Evolutionary conservation across 768 basidiomycete species (phyloP).

Genomic region (Pisolithus microcarpus): DNA sequence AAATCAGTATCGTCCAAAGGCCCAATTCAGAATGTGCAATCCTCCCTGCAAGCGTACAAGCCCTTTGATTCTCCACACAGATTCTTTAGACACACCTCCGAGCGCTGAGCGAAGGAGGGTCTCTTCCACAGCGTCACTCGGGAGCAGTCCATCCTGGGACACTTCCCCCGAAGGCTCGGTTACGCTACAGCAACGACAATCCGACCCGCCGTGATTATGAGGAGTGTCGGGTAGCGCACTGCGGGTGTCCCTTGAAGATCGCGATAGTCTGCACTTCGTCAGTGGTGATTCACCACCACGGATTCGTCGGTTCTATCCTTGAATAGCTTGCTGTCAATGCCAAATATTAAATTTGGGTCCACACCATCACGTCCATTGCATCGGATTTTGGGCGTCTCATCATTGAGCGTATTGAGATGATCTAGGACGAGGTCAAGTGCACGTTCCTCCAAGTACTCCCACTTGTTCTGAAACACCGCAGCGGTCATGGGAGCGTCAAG

Average conservation of each 20-base stretch:
- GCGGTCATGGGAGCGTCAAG: not conserved
- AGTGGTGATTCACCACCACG: slow-evolving; percentile 40
- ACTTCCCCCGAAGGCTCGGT: not conserved
- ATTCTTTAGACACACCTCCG: slow-evolving; percentile 51
- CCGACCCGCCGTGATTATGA: slow-evolving; percentile 10
- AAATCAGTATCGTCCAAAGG: slow-evolving; percentile 82
- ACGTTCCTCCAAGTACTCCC: slow-evolving; percentile 76
- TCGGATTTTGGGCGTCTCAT: slow-evolving; percentile 78
- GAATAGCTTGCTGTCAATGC: slow-evolving; percentile 82
- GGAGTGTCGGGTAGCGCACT: slow-evolving; percentile 3
- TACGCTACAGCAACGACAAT: slow-evolving; percentile 2
- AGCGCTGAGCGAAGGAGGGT: slow-evolving; percentile 42
- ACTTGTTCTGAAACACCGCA: slow-evolving; percentile 62
- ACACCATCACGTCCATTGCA: slow-evolving; percentile 60
- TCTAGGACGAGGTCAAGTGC: slow-evolving; percentile 79
- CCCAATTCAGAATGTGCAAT: slow-evolving; percentile 78
- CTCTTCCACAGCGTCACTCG: slow-evolving; percentile 27
- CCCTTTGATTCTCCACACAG: slow-evolving; percentile 83
- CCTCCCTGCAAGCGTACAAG: slow-evolving; percentile 51
- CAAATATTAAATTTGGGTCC: slow-evolving; percentile 76
- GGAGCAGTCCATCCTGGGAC: not conserved
- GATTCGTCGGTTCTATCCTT: slow-evolving; percentile 12
- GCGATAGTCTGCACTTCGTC: slow-evolving; percentile 84
- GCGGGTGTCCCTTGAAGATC: slow-evolving; percentile 41
- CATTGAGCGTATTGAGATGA: slow-evolving; percentile 84